phyloP scores from a whole-genome alignment of 2,329 filamentous ascomycete genomes.

The Aspergillus felis region DNA sequence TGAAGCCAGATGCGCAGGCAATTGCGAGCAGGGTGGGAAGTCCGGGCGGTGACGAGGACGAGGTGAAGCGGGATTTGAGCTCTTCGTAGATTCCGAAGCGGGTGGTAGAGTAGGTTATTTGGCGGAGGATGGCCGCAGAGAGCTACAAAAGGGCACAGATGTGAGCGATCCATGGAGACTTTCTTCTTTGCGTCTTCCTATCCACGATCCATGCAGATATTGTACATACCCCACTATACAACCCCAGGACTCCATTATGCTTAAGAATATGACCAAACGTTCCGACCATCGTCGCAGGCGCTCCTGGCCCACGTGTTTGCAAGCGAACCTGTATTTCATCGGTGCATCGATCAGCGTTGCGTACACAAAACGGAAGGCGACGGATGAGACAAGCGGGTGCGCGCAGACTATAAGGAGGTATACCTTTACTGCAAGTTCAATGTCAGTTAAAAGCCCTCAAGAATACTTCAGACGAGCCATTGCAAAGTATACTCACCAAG shows the following conservation, averaged over 20 bases:
- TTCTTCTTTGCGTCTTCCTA: slow-evolving; percentile 1
- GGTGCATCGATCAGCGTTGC: slow-evolving; percentile 13
- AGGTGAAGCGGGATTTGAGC: slow-evolving; percentile 68
- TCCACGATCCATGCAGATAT: slow-evolving; percentile 1
- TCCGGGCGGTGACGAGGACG: slow-evolving; percentile 54
- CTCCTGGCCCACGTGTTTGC: slow-evolving; percentile 74
- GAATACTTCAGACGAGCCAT: neutral
- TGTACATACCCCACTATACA: slow-evolving; percentile 72
- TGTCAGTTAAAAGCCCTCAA: slow-evolving; percentile 16
- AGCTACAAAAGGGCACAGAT: slow-evolving; percentile 48
- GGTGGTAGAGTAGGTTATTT: slow-evolving; percentile 93
- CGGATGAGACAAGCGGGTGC: neutral
- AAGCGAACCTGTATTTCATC: slow-evolving; percentile 65
- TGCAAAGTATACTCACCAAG: slow-evolving; percentile 59
- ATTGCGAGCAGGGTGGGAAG: slow-evolving; percentile 77
- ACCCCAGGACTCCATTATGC: slow-evolving; percentile 69
- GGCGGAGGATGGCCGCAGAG: slow-evolving; percentile 86
- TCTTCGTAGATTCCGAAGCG: slow-evolving; percentile 97
- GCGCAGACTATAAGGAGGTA: slow-evolving; percentile 1
- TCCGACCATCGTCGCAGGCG: slow-evolving; percentile 74
- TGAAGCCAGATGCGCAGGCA: slow-evolving; percentile 76
- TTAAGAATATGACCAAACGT: slow-evolving; percentile 80
- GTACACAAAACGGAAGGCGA: neutral
- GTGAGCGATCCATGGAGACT: neutral
- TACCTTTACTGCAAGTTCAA: slow-evolving; percentile 52